Base-by-base conservation (phyloP, 2,329 filamentous ascomycete species). In the Botrytis porri region DNA sequence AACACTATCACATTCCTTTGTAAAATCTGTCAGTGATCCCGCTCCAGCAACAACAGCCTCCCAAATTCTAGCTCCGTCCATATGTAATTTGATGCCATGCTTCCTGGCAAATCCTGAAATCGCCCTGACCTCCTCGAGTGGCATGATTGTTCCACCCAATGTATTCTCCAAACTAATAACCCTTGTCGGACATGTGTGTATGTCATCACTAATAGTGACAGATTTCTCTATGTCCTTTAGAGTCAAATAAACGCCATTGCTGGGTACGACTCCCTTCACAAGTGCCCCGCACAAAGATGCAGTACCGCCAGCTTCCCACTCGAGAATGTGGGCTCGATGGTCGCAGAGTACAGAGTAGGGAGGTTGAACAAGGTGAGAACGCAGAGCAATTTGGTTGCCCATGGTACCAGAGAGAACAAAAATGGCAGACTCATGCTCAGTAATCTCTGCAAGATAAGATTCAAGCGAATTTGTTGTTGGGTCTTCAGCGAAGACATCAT, bases 331-430 rank as follows among this genome's bases (percentile, higher is more conserved):
- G 7, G 90, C 88, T 48, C 93, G 88, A 75, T 90, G 85, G 80
- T 98, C 95, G 77, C 92, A 93, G 14, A 98, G 84, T 8, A 98
- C 88, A 12, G 88, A 88, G 81, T 97, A 90, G 0, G 95, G 95
- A 22, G 95, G 94, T 74, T 93, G 91, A 0, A 85, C 87, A 22
- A 98, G 86, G 74, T 96, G 92, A 1, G 92, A 87, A 57, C 95
- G 89, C 60, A 97, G 86, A 0, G 92, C 91, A 29, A 98, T 85
- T 81, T 97, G 94, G 83, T 98, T 98, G 59, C 94, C 94, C 94
- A 97, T 97, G 7, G 95, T 97, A 5, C 95, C 95, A 0, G 93
- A 96, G 74, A 97, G 86, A 72, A 97, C 93, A 71, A 97, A 90
- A 7, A 98, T 85, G 0, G 88, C 92, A 12, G 89, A 89, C 78